Conservation (phyloP, 2,329 filamentous ascomycete species). For the Colletotrichum spinosum region DNA sequence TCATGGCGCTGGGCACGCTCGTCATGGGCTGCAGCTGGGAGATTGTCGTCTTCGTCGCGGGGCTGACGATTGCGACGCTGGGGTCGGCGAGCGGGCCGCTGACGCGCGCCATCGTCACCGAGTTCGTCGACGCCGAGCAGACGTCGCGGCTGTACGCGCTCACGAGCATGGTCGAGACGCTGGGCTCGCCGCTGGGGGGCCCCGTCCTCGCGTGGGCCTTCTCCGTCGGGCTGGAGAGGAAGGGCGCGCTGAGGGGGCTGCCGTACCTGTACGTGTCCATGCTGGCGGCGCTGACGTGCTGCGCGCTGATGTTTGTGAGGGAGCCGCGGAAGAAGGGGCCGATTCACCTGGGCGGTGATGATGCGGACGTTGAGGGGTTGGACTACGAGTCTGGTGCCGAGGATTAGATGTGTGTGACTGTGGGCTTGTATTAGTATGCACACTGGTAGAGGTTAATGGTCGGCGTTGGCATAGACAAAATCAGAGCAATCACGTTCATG, state of each 20-base stretch:
- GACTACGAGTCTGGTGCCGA: conserved; percentile 23
- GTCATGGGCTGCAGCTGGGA: conserved; percentile 49
- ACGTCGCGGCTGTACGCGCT: conserved; percentile 56
- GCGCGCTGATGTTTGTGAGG: conserved; percentile 46
- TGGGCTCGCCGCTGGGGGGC: conserved; percentile 53
- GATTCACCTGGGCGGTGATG: conserved; percentile 5
- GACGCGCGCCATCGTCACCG: conserved; percentile 53
- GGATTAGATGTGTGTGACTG: conserved; percentile 10
- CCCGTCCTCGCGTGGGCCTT: conserved; percentile 55
- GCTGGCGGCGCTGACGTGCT: conserved; percentile 44
- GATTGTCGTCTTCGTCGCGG: conserved; percentile 49
- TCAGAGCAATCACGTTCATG: no score
- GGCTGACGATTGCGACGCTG: conserved; percentile 51
- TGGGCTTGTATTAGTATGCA: background rate
- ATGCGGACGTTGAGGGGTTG: background rate
- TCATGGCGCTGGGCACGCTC: conserved; percentile 48
- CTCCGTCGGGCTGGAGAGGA: conserved; percentile 48
- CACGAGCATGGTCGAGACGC: conserved; percentile 53
- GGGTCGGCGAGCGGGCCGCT: conserved; percentile 53
- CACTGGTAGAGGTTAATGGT: no score
- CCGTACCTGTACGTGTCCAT: conserved; percentile 54
- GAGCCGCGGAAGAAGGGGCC: conserved; percentile 44
- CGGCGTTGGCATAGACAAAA: background rate
- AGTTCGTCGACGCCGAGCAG: conserved; percentile 50
- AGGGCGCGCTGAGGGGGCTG: conserved; percentile 51